A percentile compares a stretch with the other conserved stretches of the same genome.
Evolutionary conservation across 768 basidiomycete genomes (phyloP).

Genomic region (Boletus sp.): DNA sequence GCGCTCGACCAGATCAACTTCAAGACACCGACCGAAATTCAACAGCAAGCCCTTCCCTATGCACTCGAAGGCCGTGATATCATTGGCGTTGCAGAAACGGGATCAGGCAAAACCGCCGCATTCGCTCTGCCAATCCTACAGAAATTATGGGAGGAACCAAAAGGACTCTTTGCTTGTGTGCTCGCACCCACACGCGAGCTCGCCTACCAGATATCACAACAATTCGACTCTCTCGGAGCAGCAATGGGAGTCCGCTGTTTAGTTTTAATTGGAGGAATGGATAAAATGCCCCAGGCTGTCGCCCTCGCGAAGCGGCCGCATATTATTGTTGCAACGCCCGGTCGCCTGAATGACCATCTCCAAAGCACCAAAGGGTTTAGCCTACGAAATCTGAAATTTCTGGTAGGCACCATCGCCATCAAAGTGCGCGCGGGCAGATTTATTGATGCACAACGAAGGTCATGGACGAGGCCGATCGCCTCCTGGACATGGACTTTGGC

Average conservation of each 20-base stretch:
- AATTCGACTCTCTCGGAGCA: conserved; percentile 89
- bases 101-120: conserved; percentile 96
- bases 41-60: conserved; percentile 78
- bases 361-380: conserved; percentile 98
- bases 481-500: conserved; percentile 96
- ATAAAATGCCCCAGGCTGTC: conserved; percentile 86
- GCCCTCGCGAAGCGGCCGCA: conserved; percentile 93
- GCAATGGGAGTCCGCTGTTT: conserved; percentile 90
- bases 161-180: conserved; percentile 89
- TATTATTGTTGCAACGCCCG: conserved; percentile 93
- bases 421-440: background rate
- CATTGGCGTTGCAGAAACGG: conserved; percentile 97
- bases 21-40: conserved; percentile 89
- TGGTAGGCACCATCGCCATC: conserved; percentile 51
- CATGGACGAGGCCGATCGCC: conserved; percentile 94
- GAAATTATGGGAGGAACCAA: conserved; percentile 94
- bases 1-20: conserved; percentile 80
- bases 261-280: conserved; percentile 94
- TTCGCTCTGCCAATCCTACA: conserved; percentile 96
- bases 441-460: conserved; percentile 52
- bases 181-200: conserved; percentile 97
- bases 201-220: conserved; percentile 97
- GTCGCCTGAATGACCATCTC: conserved; percentile 88
- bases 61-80: conserved; percentile 92
- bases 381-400: conserved; percentile 77